Conservation (phyloP, 352 stramenopile genomes). For the Globisporangium viniferum region DNA sequence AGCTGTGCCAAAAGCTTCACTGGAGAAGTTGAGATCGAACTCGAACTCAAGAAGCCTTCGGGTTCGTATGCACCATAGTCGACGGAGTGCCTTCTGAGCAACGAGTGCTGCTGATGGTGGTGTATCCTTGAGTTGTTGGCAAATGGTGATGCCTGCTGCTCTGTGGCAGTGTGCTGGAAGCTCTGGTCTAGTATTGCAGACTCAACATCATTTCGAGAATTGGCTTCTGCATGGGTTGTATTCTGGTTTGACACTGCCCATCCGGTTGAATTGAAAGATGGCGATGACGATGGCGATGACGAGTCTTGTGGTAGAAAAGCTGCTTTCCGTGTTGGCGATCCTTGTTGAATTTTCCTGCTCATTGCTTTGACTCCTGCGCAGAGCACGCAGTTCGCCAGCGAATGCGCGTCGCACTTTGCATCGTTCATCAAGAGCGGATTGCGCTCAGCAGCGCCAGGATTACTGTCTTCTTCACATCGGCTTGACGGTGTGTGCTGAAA, state of each 20-base stretch:
- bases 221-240: not conserved
- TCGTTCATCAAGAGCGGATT: constrained; percentile 11
- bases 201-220: not conserved
- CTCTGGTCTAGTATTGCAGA: not conserved
- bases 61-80: not conserved
- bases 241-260: constrained; percentile 8
- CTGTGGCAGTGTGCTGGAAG: not conserved
- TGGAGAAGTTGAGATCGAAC: not conserved
- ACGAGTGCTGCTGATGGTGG: not conserved
- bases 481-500: not conserved
- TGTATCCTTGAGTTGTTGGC: not conserved
- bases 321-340: not conserved
- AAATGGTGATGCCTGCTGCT: not conserved
- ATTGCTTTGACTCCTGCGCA: constrained; percentile 40
- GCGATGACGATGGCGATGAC: not conserved
- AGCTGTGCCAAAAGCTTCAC: not conserved
- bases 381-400: constrained; percentile 69
- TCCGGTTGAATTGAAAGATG: not conserved
- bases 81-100: constrained; percentile 10
- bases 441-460: not conserved
- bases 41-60: not conserved
- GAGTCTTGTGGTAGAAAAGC: not conserved
- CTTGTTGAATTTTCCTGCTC: constrained; percentile 11
- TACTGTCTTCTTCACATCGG: not conserved
- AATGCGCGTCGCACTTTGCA: constrained; percentile 48